Evolutionary conservation across 345 rosid species (phyloP).

Genomic region (Noccaea bulbosa): DNA sequence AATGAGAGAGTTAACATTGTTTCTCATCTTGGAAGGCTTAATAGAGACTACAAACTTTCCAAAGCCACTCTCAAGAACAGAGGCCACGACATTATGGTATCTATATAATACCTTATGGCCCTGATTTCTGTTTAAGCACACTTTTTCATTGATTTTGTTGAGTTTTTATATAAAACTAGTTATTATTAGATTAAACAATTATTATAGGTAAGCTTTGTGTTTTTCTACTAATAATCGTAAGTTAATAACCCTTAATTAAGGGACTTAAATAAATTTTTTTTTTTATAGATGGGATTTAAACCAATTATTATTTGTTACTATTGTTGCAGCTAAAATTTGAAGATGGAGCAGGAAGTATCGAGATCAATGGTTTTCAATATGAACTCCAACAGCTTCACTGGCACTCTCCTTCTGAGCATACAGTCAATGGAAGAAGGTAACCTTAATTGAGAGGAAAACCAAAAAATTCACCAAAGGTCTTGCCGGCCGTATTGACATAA

Average conservation of each 20-base stretch:
- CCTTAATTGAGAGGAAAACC: not conserved
- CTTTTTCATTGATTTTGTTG: not conserved
- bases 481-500: no score
- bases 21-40: constrained; percentile 64
- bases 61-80: constrained; percentile 73
- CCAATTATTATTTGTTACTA: no score
- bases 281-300: no score
- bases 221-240: not conserved
- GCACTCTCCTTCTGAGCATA: constrained; percentile 89
- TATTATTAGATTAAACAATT: no score
- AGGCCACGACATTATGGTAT: constrained; percentile 93
- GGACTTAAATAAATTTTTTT: no score
- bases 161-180: no score
- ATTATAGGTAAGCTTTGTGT: no score
- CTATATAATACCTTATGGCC: not conserved
- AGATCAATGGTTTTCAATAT: constrained; percentile 51
- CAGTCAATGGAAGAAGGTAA: constrained; percentile 68
- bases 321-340: constrained; percentile 47
- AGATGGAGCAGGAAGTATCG: constrained; percentile 57
- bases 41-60: constrained; percentile 56
- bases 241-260: no score
- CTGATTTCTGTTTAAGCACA: not conserved
- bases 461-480: not conserved
- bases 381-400: constrained; percentile 74
- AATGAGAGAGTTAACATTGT: constrained; percentile 58